Percentiles rank a stretch among this genome's conserved stretches.
phyloP scores from a whole-genome alignment of 805 yeast species.

The Starmerella apis region DNA sequence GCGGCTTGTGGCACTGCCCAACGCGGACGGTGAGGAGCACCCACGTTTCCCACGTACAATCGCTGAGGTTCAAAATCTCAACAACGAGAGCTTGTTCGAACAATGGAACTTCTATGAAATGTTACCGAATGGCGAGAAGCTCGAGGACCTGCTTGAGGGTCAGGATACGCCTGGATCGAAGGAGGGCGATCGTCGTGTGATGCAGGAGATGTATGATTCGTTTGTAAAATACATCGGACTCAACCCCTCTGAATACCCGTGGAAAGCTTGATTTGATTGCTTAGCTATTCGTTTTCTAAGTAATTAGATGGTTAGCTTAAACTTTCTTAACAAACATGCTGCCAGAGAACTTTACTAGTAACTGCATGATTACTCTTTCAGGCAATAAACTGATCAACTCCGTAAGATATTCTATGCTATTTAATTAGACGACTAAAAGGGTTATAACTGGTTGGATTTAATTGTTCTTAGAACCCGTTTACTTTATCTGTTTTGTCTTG shows the following conservation, averaged over 20 bases:
- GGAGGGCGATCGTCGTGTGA: constrained; percentile 15
- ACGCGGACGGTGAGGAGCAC: constrained; percentile 22
- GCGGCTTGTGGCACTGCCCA: constrained; percentile 20
- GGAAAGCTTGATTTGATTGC: constrained; percentile 4
- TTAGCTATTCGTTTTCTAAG: too few species aligned
- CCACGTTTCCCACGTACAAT: constrained; percentile 19
- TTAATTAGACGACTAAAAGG: too few species aligned
- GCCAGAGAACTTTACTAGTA: too few species aligned
- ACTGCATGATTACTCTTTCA: too few species aligned
- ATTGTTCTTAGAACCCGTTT: too few species aligned
- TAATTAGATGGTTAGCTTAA: too few species aligned
- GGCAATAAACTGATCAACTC: too few species aligned
- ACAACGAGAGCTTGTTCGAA: constrained; percentile 17
- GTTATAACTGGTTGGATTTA: too few species aligned
- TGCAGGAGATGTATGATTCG: constrained; percentile 21
- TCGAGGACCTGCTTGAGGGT: constrained; percentile 19
- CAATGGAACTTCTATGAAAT: constrained; percentile 23
- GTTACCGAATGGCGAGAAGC: constrained; percentile 18
- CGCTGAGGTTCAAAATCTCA: constrained; percentile 13
- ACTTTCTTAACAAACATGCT: too few species aligned
- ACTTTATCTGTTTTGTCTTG: too few species aligned
- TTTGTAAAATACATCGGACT: constrained; percentile 18
- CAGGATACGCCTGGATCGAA: constrained; percentile 10
- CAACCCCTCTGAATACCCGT: constrained; percentile 16
- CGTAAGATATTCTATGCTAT: too few species aligned